phyloP scores from a whole-genome alignment of 805 yeast species.

The Ogataea glucozyma region DNA sequence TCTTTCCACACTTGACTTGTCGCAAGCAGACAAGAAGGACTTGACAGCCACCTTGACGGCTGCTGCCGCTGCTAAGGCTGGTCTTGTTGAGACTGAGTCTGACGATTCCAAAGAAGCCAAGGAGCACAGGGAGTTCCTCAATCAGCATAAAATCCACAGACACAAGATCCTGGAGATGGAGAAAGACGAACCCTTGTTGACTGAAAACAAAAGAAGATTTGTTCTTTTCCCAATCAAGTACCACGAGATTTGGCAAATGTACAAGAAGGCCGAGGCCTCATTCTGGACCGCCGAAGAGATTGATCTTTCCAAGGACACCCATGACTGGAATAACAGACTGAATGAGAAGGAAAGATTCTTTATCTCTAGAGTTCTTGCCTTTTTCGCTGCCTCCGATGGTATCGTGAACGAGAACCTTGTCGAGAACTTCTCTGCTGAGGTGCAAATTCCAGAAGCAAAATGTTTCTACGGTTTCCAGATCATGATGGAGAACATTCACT shows the following conservation, averaged over 20 bases:
- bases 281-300: constrained; percentile 99
- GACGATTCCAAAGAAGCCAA: constrained; percentile 25
- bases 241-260: constrained; percentile 98
- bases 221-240: constrained; percentile 95
- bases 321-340: constrained; percentile 90
- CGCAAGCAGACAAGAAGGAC: constrained; percentile 42
- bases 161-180: constrained; percentile 72
- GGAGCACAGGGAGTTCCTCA: constrained; percentile 57
- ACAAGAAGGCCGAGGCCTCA: constrained; percentile 98
- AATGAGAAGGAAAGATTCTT: constrained; percentile 91
- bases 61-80: constrained; percentile 41
- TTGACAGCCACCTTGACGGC: constrained; percentile 42
- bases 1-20: constrained; percentile 51
- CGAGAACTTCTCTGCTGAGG: constrained; percentile 96
- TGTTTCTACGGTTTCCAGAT: constrained; percentile 99
- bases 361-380: constrained; percentile 90
- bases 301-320: constrained; percentile 86
- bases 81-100: constrained; percentile 20
- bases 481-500: constrained; percentile 99
- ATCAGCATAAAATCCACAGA: constrained; percentile 68
- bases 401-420: constrained; percentile 97
- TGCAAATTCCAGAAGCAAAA: constrained; percentile 95
- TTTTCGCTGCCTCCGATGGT: constrained; percentile 98
- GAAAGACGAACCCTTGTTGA: constrained; percentile 84
- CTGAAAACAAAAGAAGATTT: constrained; percentile 83